A percentile compares a stretch with the other conserved stretches of the same genome.
These are phyloP conservation scores for Bothriochloa decipiens DNA, from an alignment of 176 grass and related monocot species.

Conservation along the genomic window DNA sequence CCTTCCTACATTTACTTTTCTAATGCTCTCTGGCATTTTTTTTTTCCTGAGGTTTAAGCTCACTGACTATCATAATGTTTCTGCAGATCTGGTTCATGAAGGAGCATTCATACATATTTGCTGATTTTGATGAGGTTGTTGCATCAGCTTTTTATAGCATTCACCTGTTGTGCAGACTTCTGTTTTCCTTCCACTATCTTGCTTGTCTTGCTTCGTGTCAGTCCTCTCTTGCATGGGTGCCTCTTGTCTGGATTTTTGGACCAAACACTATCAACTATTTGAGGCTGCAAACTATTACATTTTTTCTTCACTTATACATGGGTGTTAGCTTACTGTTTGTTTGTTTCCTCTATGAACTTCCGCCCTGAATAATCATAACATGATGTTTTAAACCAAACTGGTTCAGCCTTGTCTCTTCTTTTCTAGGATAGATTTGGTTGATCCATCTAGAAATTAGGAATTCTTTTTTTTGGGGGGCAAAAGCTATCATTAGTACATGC, in stretches of 20 bases:
- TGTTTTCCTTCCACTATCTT: background rate
- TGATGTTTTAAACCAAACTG: constrained; percentile 2
- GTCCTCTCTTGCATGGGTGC: constrained; percentile 18
- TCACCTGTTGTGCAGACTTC: background rate
- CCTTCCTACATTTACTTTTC: background rate
- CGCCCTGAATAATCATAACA: background rate
- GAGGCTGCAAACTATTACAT: background rate
- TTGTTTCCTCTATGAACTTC: background rate
- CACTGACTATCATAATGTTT: constrained; percentile 17
- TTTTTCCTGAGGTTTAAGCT: constrained; percentile 16
- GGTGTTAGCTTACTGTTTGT: background rate
- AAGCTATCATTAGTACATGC: background rate
- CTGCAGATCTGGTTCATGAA: constrained; percentile 95
- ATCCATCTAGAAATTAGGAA: constrained; percentile 3
- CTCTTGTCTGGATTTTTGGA: background rate
- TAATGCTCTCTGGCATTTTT: background rate
- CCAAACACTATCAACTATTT: background rate
- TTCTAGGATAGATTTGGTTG: background rate
- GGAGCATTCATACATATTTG: constrained; percentile 79
- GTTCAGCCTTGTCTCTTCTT: background rate
- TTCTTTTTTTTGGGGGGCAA: background rate
- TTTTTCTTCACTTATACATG: background rate
- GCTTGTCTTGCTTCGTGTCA: constrained; percentile 1
- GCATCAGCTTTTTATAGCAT: constrained; percentile 26
- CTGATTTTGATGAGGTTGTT: constrained; percentile 82